Conservation (phyloP, 306 rosid genomes). For the Vicia villosa region DNA sequence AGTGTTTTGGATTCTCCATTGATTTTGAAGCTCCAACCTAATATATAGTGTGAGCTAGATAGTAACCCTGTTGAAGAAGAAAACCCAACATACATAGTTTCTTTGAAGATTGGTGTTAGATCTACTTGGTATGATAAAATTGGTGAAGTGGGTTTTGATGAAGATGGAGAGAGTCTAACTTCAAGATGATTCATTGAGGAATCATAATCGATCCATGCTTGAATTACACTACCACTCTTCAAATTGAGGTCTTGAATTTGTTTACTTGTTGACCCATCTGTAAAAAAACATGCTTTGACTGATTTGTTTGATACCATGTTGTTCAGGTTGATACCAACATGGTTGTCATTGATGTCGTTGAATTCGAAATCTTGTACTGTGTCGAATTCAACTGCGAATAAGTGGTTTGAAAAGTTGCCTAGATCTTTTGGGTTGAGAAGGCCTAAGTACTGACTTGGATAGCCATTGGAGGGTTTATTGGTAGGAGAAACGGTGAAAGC, state of each 20-base stretch:
- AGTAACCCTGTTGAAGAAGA: slow-evolving; percentile 58
- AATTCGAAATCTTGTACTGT: slow-evolving; percentile 55
- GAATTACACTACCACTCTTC: slow-evolving; percentile 51
- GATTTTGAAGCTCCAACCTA: slow-evolving; percentile 67
- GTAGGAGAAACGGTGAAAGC: slow-evolving; percentile 53
- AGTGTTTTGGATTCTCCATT: slow-evolving; percentile 53
- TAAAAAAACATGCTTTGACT: slow-evolving; percentile 38
- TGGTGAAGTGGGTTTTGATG: slow-evolving; percentile 49
- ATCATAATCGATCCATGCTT: slow-evolving; percentile 61
- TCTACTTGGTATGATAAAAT: slow-evolving; percentile 49
- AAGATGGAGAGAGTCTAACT: slow-evolving; percentile 50
- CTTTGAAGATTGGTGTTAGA: slow-evolving; percentile 50
- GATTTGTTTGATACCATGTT: slow-evolving; percentile 56
- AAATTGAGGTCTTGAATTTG: slow-evolving; percentile 37
- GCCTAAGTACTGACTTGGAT: slow-evolving; percentile 56
- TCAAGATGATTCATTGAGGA: slow-evolving; percentile 36
- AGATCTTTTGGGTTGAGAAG: slow-evolving; percentile 48
- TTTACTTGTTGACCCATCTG: neutral
- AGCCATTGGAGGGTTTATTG: slow-evolving; percentile 25
- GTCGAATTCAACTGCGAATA: slow-evolving; percentile 61
- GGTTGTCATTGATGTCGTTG: slow-evolving; percentile 57
- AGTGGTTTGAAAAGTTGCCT: slow-evolving; percentile 55
- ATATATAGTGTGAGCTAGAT: slow-evolving; percentile 50
- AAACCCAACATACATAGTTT: slow-evolving; percentile 63
- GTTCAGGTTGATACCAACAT: slow-evolving; percentile 55